A percentile compares a stretch with the other conserved stretches of the same genome.
Conservation (phyloP, 2,329 filamentous ascomycete species). For the Pseudogymnoascus sp. region DNA sequence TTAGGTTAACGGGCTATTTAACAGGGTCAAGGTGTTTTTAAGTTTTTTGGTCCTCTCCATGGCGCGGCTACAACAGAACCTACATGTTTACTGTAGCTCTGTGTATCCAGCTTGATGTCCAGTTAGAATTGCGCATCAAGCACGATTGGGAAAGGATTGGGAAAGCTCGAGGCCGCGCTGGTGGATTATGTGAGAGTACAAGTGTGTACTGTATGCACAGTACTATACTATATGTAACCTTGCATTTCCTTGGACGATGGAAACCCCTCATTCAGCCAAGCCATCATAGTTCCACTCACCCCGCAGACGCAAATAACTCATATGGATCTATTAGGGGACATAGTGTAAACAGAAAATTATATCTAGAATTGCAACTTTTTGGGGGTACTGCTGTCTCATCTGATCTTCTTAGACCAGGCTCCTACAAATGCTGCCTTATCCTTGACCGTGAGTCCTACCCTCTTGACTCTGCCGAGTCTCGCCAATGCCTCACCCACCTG, state of each 20-base stretch:
- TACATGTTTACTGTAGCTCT: background rate
- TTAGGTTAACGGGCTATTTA: background rate
- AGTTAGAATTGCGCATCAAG: background rate
- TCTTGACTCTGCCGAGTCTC: conserved; percentile 77
- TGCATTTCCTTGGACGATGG: background rate
- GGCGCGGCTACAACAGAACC: background rate
- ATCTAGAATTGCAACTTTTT: background rate
- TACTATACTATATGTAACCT: background rate
- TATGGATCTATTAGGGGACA: background rate
- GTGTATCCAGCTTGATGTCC: background rate
- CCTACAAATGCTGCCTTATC: conserved; percentile 80
- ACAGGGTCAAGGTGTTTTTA: conserved; percentile 4
- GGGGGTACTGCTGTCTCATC: conserved; percentile 12
- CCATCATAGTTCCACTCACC: background rate
- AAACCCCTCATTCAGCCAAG: background rate
- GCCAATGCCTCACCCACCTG: conserved; percentile 77
- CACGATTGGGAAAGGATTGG: background rate
- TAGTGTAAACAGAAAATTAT: background rate
- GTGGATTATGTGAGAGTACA: background rate
- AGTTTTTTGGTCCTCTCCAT: background rate
- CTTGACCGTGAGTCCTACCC: conserved; percentile 71
- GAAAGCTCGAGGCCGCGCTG: background rate
- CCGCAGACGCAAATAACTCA: background rate
- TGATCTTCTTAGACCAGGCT: conserved; percentile 47
- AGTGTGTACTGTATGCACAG: background rate